A percentile compares a stretch with the other conserved stretches of the same genome.
Evolutionary conservation across 1,284 basidiomycete genomes (phyloP).

Genomic region (Wolfiporia cocos): DNA sequence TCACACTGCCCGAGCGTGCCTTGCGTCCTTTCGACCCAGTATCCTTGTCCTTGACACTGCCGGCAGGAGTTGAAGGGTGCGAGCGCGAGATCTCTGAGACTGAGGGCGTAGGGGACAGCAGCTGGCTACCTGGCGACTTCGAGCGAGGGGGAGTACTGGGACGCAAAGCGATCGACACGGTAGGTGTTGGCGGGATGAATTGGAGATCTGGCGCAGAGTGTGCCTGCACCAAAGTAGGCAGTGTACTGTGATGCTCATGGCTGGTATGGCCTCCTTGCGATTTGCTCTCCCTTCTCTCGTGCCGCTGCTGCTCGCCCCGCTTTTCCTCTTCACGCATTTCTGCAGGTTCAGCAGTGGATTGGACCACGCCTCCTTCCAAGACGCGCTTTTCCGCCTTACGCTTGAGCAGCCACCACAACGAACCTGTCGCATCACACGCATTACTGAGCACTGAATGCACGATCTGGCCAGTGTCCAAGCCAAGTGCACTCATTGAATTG

Average conservation of each 20-base stretch:
- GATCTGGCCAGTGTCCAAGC: conserved; percentile 93
- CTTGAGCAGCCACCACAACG: conserved; percentile 96
- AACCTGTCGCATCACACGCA: conserved; percentile 90
- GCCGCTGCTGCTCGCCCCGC: conserved; percentile 20
- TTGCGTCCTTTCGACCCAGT: conserved; percentile 52
- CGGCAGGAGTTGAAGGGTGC: conserved; percentile 58
- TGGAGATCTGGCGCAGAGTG: conserved; percentile 51
- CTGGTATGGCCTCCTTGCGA: conserved; percentile 10
- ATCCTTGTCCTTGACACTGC: conserved; percentile 43
- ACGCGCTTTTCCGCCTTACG: conserved; percentile 68
- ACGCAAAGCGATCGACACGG: conserved; percentile 33
- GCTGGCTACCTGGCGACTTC: conserved; percentile 38
- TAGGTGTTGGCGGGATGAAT: conserved; percentile 71
- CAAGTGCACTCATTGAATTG: conserved; percentile 69
- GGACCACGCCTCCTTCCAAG: conserved; percentile 32
- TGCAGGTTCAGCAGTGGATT: conserved; percentile 4
- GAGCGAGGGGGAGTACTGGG: conserved; percentile 48
- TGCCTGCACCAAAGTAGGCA: conserved; percentile 16
- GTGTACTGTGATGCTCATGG: conserved; percentile 15
- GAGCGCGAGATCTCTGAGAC: conserved; percentile 47
- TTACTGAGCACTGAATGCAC: conserved; percentile 88
- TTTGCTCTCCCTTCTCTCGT: conserved; percentile 16
- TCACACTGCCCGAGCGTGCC: conserved; percentile 76
- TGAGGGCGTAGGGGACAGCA: conserved; percentile 60
- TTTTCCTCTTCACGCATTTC: conserved; percentile 20